Conservation (phyloP, 1,139 yeast species). For the Geotrichum phurueaensis region DNA sequence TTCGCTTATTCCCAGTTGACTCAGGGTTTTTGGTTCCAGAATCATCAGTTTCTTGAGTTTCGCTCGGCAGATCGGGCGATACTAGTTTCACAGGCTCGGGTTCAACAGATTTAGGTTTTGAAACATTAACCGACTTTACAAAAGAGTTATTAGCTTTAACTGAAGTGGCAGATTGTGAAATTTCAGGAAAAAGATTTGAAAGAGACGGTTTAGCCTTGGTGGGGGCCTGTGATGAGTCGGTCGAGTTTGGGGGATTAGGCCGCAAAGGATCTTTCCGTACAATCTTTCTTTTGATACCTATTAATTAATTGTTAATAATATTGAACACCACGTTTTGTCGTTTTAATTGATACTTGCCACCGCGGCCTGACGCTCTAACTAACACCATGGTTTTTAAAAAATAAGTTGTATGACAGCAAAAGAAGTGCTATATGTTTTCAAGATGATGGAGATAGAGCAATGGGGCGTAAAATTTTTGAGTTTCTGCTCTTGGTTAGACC, state of each 20-base stretch:
- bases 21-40: background rate
- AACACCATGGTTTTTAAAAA: conserved; percentile 3
- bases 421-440: background rate
- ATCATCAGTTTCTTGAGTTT: background rate
- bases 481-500: too few species aligned
- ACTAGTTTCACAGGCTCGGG: background rate
- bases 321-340: too few species aligned
- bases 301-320: background rate
- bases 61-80: background rate
- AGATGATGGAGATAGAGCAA: too few species aligned
- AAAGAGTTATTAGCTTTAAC: background rate
- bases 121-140: background rate
- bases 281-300: conserved; percentile 7
- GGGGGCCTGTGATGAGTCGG: background rate
- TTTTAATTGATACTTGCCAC: background rate
- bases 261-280: conserved; percentile 9
- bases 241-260: background rate
- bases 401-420: background rate
- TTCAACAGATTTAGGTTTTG: background rate
- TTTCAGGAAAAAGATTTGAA: conserved; percentile 10
- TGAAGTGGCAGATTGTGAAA: conserved; percentile 1
- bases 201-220: background rate
- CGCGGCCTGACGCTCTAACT: conserved; percentile 6
- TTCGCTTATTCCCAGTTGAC: background rate
- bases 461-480: background rate